A percentile compares a stretch with the other conserved stretches of the same genome.
Evolutionary conservation across 805 yeast species (phyloP).

Genomic region (Hyphopichia homilentoma): DNA sequence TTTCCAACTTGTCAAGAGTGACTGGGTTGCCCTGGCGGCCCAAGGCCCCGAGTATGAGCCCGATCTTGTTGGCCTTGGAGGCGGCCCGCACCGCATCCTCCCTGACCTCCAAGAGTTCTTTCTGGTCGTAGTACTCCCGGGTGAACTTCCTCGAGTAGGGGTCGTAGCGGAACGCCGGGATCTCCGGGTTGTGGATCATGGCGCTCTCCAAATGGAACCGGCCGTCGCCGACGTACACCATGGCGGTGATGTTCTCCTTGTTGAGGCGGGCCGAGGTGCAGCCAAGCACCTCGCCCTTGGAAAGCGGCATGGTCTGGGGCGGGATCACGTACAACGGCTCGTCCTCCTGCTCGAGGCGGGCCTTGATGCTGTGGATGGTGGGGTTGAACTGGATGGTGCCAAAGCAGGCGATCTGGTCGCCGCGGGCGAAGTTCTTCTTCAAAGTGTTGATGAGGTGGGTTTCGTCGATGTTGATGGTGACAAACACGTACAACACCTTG

Average conservation of each 20-base stretch:
- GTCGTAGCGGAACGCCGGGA: slow-evolving; percentile 91
- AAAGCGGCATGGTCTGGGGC: slow-evolving; percentile 89
- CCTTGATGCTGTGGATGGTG: slow-evolving; percentile 74
- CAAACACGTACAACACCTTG: slow-evolving; percentile 92
- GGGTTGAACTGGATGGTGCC: slow-evolving; percentile 98
- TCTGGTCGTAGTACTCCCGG: slow-evolving; percentile 81
- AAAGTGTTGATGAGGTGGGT: slow-evolving; percentile 76
- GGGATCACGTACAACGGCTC: slow-evolving; percentile 61
- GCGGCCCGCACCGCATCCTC: slow-evolving; percentile 71
- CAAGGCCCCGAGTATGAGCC: slow-evolving; percentile 84
- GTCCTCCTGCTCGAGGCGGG: slow-evolving; percentile 49
- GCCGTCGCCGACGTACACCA: slow-evolving; percentile 94
- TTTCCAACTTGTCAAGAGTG: slow-evolving; percentile 68
- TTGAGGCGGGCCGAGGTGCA: slow-evolving; percentile 88
- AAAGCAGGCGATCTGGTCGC: slow-evolving; percentile 73
- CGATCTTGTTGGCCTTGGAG: slow-evolving; percentile 57
- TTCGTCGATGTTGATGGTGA: slow-evolving; percentile 86
- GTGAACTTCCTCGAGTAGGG: slow-evolving; percentile 94
- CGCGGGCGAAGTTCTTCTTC: slow-evolving; percentile 59
- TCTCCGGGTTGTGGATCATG: slow-evolving; percentile 93
- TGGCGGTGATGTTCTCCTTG: slow-evolving; percentile 61
- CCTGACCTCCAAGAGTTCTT: slow-evolving; percentile 72
- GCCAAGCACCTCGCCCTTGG: slow-evolving; percentile 94
- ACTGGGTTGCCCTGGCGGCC: slow-evolving; percentile 92
- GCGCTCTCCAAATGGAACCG: slow-evolving; percentile 92